Evolutionary conservation across 371 early-diverging fungal species (phyloP).

Genomic region (Phascolomyces articulosus): DNA sequence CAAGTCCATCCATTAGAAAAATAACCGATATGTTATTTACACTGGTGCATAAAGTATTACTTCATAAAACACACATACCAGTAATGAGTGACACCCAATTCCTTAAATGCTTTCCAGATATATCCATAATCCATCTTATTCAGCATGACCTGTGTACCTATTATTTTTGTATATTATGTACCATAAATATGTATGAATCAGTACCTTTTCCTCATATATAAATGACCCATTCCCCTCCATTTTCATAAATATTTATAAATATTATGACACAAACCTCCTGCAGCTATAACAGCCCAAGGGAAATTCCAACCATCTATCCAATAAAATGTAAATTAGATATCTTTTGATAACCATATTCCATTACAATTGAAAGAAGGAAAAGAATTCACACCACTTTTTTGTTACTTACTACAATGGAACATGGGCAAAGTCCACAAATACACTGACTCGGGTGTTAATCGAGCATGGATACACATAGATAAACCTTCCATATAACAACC

Average conservation of each 20-base stretch:
- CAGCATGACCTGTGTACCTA: slow-evolving; percentile 57
- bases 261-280: slow-evolving; percentile 34
- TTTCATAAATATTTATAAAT: no score
- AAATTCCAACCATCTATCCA: slow-evolving; percentile 73
- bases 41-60: no score
- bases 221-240: no score
- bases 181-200: no score
- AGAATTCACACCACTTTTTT: no score
- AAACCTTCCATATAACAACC: slow-evolving; percentile 62
- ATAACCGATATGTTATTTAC: no score
- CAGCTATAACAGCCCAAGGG: slow-evolving; percentile 67
- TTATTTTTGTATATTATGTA: no score
- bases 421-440: slow-evolving; percentile 68
- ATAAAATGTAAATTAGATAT: no score
- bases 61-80: slow-evolving; percentile 12
- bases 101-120: slow-evolving; percentile 61
- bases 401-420: slow-evolving; percentile 78
- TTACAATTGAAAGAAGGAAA: no score
- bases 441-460: slow-evolving; percentile 46
- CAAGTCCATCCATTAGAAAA: no score
- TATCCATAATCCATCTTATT: slow-evolving; percentile 60
- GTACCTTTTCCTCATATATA: no score
- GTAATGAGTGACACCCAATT: slow-evolving; percentile 64
- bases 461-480: slow-evolving; percentile 53
- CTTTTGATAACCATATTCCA: no score